These are phyloP conservation scores for Globisporangium nunn DNA, from an alignment of 352 stramenopile genomes.

Conservation along the genomic window DNA sequence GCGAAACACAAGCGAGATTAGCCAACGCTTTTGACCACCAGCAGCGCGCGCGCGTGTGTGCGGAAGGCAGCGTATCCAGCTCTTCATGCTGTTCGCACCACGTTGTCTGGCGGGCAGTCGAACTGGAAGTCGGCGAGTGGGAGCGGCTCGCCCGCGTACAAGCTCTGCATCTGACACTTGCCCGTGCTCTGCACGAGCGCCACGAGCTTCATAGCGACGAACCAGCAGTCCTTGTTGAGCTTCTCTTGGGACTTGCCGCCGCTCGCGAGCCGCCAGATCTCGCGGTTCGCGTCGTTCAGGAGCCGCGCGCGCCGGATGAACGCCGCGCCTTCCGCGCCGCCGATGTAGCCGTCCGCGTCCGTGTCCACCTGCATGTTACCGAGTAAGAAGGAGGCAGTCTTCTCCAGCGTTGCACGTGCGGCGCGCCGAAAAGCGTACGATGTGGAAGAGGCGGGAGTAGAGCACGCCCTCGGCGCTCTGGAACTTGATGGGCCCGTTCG, in stretches of 20 bases:
- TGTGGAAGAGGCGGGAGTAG: constrained; percentile 79
- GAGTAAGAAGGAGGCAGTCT: no score
- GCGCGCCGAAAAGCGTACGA: constrained; percentile 29
- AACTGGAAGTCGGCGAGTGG: constrained; percentile 78
- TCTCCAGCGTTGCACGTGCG: neutral
- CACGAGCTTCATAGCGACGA: constrained; percentile 88
- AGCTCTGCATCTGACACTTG: constrained; percentile 77
- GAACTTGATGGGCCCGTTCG: constrained; percentile 84
- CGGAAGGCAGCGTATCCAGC: no score
- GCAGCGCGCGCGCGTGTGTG: no score
- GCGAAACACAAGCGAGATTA: neutral
- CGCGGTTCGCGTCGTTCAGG: constrained; percentile 80
- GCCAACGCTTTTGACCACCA: no score
- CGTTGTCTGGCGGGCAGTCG: constrained; percentile 70
- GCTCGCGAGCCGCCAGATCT: constrained; percentile 85
- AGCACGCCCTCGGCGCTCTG: constrained; percentile 71
- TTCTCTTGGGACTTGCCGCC: constrained; percentile 85
- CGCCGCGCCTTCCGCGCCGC: constrained; percentile 60
- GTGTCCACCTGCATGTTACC: constrained; percentile 40
- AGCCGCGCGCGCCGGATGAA: constrained; percentile 77
- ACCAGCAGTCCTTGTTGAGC: constrained; percentile 86
- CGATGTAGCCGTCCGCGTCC: constrained; percentile 69
- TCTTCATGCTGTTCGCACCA: constrained; percentile 22
- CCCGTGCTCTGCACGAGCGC: constrained; percentile 77
- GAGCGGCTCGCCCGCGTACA: constrained; percentile 66